phyloP scores from a whole-genome alignment of 352 stramenopile species.

The Globisporangium irregulare region DNA sequence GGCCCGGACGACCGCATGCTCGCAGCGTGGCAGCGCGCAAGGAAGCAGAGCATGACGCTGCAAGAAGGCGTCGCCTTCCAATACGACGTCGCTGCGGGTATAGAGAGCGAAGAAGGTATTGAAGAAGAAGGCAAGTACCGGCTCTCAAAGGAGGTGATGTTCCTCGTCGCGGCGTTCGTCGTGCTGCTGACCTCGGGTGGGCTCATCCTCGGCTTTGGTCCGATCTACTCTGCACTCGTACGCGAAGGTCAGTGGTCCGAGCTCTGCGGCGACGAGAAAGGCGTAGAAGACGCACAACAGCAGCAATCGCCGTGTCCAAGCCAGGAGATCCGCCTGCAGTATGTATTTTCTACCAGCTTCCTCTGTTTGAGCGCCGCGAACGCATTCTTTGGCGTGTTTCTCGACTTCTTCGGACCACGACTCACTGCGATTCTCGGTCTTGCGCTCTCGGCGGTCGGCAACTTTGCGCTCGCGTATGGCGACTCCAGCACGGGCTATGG shows the following conservation, averaged over 20 bases:
- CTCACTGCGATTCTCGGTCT: slow-evolving; percentile 55
- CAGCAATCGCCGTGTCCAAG: slow-evolving; percentile 34
- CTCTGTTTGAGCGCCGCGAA: slow-evolving; percentile 79
- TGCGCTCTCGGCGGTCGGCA: slow-evolving; percentile 42
- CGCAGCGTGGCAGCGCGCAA: slow-evolving; percentile 4
- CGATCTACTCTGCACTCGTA: slow-evolving; percentile 67
- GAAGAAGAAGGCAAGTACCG: slow-evolving; percentile 15
- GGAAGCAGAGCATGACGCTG: neutral
- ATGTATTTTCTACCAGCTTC: slow-evolving; percentile 76
- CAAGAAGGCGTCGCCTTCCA: slow-evolving; percentile 1
- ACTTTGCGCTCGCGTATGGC: slow-evolving; percentile 53
- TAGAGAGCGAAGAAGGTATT: neutral
- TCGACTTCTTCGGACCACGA: slow-evolving; percentile 65
- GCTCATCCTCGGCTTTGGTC: slow-evolving; percentile 75
- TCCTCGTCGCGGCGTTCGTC: slow-evolving; percentile 50
- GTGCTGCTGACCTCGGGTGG: slow-evolving; percentile 66
- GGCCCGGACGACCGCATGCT: neutral
- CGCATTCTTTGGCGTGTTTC: slow-evolving; percentile 69
- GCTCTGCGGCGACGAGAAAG: slow-evolving; percentile 29
- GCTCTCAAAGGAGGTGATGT: slow-evolving; percentile 64
- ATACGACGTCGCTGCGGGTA: neutral
- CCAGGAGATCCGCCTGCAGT: slow-evolving; percentile 74
- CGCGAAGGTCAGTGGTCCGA: slow-evolving; percentile 69
- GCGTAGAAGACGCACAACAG: neutral
- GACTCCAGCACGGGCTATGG: slow-evolving; percentile 51